Evolutionary conservation across 345 rosid species (phyloP).

Genomic region (Murraya paniculata): DNA sequence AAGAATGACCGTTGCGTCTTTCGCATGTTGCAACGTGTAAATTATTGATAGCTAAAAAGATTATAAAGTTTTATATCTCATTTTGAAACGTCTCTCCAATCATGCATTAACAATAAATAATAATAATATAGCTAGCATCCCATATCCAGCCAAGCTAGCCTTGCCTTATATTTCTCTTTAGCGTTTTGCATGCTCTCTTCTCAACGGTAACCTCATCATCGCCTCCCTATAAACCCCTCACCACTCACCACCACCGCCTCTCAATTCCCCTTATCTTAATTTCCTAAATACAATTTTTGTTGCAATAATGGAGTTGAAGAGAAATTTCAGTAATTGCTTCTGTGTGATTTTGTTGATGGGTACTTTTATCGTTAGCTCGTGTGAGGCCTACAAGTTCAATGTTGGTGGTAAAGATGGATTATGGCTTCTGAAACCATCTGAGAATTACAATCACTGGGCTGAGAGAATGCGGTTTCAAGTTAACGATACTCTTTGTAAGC

Average conservation of each 20-base stretch:
- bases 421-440: slow-evolving; percentile 63
- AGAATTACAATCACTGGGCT: slow-evolving; percentile 76
- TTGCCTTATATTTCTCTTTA: neutral
- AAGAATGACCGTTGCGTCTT: slow-evolving; percentile 40
- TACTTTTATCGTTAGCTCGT: slow-evolving; percentile 2
- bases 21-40: slow-evolving; percentile 57
- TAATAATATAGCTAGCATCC: slow-evolving; percentile 6
- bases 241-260: neutral
- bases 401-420: slow-evolving; percentile 83
- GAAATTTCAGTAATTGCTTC: slow-evolving; percentile 9
- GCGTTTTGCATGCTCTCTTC: slow-evolving; percentile 12
- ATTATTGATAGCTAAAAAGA: slow-evolving; percentile 1
- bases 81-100: slow-evolving; percentile 32
- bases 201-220: slow-evolving; percentile 29
- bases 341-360: neutral
- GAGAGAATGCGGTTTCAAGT: slow-evolving; percentile 78
- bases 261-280: no score
- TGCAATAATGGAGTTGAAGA: slow-evolving; percentile 28
- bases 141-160: slow-evolving; percentile 24
- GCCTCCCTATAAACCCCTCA: slow-evolving; percentile 27
- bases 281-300: no score
- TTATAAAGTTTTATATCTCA: neutral
- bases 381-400: slow-evolving; percentile 42
- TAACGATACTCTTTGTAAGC: slow-evolving; percentile 73
- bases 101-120: slow-evolving; percentile 1